Base-by-base conservation (phyloP, 371 early-diverging fungal species). In the Mortierella sp. region DNA sequence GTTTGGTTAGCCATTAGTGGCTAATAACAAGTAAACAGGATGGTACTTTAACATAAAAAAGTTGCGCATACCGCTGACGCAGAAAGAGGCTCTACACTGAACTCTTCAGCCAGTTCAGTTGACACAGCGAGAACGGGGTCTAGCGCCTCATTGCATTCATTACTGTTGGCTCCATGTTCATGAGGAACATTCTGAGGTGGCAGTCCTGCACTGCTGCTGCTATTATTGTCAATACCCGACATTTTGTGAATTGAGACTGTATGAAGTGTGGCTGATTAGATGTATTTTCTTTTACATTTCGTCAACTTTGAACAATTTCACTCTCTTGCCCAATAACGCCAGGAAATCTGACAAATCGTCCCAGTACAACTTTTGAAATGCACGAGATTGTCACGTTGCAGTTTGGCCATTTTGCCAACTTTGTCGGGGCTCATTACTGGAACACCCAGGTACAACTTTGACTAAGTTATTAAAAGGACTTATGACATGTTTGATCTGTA, bases 391-490 rank as follows among this genome's bases (percentile, higher is more conserved):
- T 97, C 29, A 96, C 97, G 12, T 74, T 97, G 40, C 97, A 97
- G 83, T 84, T 96, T 64, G 98, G 98, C 31, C 90, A 93, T 28
- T 69, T 85, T 35, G 89, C 97, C 45, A 96, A 96, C 80, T 94
- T 87, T 76, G 93, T 95, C 10, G 98, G 96, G 2, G 90, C 96
- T 13, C 97, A 97, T 84, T 94, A 89, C 76, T 97, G 98, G 98
- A 97, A 96, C 75, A 85, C 95, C 15, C 95, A 93, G 89, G 94
- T 89, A 64, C 10, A 45, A 9, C 53, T 28, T 54, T 29, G 12
- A 5, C 29, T 31, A 29, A 4, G 4, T 12, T 54, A 28, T 28
- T 2, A 3, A 45, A n/a, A 12, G n/a, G 45, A n/a, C 7, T 19
- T 45, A 10, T 10, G 5, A 10, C 40, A 40, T 40, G 40, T 13